Evolutionary conservation across 2,329 filamentous ascomycete genomes (phyloP).

Genomic region (Corynespora cassiicola): DNA sequence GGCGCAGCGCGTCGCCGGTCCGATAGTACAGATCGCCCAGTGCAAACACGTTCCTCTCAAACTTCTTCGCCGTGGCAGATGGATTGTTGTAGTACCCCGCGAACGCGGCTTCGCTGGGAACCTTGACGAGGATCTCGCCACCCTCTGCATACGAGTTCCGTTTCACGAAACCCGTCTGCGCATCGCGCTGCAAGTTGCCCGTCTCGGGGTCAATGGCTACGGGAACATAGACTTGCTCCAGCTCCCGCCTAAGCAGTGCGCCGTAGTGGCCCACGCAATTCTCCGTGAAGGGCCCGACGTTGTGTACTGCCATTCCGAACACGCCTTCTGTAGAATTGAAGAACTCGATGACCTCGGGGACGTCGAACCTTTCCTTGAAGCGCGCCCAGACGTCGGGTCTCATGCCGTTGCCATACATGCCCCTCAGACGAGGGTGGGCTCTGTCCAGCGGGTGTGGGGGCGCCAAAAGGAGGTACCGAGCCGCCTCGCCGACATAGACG

Average conservation of each 20-base stretch:
- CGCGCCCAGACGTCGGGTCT: conserved; percentile 71
- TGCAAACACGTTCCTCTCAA: conserved; percentile 51
- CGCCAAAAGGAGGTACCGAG: conserved; percentile 73
- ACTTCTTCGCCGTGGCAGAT: conserved; percentile 66
- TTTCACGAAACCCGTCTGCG: conserved; percentile 69
- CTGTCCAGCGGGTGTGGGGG: conserved; percentile 66
- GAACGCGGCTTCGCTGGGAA: conserved; percentile 55
- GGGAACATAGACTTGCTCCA: conserved; percentile 65
- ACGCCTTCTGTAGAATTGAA: conserved; percentile 79
- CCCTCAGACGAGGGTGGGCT: conserved; percentile 60
- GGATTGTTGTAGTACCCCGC: conserved; percentile 72
- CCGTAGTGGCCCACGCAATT: conserved; percentile 75
- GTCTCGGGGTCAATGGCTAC: conserved; percentile 72
- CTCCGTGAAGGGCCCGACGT: conserved; percentile 61
- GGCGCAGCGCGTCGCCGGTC: conserved; percentile 52
- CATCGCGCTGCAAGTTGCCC: conserved; percentile 69
- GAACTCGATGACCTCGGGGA: conserved; percentile 71
- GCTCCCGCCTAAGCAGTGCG: conserved; percentile 59
- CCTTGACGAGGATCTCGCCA: conserved; percentile 74
- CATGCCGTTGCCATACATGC: conserved; percentile 71
- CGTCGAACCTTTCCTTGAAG: conserved; percentile 68
- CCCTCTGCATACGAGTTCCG: conserved; percentile 69
- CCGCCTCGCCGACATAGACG: conserved; percentile 78
- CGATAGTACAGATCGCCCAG: conserved; percentile 54
- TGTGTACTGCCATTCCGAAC: conserved; percentile 61